Evolutionary conservation across 2,329 filamentous ascomycete genomes (phyloP), one percentile per base, ranked within the genome.

Genomic region (Sporothrix pallida): DNA sequence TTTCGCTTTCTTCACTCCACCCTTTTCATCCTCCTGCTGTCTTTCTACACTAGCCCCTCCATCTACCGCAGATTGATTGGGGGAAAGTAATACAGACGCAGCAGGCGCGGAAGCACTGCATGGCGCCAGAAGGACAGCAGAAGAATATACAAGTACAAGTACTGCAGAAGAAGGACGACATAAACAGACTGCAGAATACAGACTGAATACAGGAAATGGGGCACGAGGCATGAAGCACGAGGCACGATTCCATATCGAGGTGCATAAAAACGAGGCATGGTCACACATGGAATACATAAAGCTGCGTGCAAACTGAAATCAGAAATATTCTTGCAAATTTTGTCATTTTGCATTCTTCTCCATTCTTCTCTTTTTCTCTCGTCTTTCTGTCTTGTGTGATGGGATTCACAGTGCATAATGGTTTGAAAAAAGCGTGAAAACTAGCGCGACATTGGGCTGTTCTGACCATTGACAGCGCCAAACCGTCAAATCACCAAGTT

Each of bases 81-180:
- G 46, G 31, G 46, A 46, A 50, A 46, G 17, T 68, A 46, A 9
- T 68, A 58, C 26, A 54, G 44, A 60, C 48, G 54, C 42, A 60
- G 20, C 54, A 62, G 69, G 12, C 52, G 52, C 52, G 31, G 50
- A 70, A 58, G 52, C 13, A 58, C 31, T 10, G 50, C 68, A 58
- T 70, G 48, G 48, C 26, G 67, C 65, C 65, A 54, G 65, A 69
- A 6, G 65, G 46, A 52, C 65, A 52, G 13, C 65, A 68, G 46
- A 68, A 9, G 13, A n/a, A 37, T 37, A 37, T 37, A 37, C 31
- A 37, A 37, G 31, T 37, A 37, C 31, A 37, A 37, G 31, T 42
- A 20, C 60, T n/a, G 60, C 58, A 62, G 23, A 62, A 17, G 60
- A 7, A 37, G 60, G 17, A 63, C 60, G 13, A 20, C 60, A 63